Evolutionary conservation across 305 asterid species (phyloP), one percentile per base, ranked within the genome.

Genomic region (Solanum chacoense): DNA sequence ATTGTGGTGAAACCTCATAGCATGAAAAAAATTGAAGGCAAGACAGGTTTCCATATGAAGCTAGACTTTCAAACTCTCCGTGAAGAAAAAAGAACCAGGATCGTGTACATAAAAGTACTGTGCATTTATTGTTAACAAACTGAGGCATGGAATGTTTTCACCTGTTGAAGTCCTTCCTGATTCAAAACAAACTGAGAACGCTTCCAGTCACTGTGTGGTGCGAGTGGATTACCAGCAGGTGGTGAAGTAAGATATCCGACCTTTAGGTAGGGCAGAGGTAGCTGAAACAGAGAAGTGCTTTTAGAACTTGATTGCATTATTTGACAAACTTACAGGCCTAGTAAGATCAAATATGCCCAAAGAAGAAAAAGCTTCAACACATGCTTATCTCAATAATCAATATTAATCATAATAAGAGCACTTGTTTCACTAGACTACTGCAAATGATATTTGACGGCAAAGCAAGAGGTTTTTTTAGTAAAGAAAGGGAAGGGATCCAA

Each of bases 131-230:
- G 45, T 4, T 31, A 22, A 55, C n/a, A 55, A 50, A 45, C 86
- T 1, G 72, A 84, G 74, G 32, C 45, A 55, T 32, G n/a, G 75
- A 59, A 71, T 14, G 72, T 81, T 35, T 55, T 40, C 92, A 97
- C 99, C 99, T 97, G 98, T 90, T 93, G 98, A 90, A 97, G 97
- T 32, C 94, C 98, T 91, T 97, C 99, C 28, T 97, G 99, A 88
- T 94, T 94, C 77, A 97, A 93, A 90, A 94, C 96, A 93, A 97
- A 96, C 76, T 95, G 95, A 87, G 97, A 91, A 88, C 91, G 97
- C 87, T 92, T 95, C 99, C 99, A 96, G 87, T 97, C 99, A 92
- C 95, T 91, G 92, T 97, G 99, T 88, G 99, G 99, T 12, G 99
- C 97, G 88, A 97, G 90, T 65, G 96, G 95, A 91, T 91, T 94